phyloP scores from a whole-genome alignment of 2,329 filamentous ascomycete genomes.

The Akanthomyces dipterigenus region DNA sequence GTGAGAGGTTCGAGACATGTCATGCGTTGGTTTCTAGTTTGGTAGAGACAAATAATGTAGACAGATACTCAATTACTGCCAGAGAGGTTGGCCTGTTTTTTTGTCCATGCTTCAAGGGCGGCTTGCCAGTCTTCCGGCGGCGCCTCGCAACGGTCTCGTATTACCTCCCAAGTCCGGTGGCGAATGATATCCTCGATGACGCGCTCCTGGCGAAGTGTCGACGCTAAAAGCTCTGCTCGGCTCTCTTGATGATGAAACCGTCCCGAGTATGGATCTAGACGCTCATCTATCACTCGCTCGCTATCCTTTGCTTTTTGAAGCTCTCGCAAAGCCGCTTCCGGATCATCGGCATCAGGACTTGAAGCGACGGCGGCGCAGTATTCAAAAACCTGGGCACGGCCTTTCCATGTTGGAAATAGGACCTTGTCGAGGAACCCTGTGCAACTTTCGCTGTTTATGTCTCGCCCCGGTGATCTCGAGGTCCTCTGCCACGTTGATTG shows the following conservation, averaged over 20 bases:
- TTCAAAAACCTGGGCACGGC: constrained; percentile 71
- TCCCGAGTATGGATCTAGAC: constrained; percentile 84
- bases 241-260: constrained; percentile 75
- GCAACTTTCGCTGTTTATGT: constrained; percentile 59
- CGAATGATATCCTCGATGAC: constrained; percentile 74
- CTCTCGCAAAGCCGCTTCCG: constrained; percentile 63
- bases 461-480: constrained; percentile 40
- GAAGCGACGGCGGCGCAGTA: constrained; percentile 89
- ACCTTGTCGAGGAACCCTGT: constrained; percentile 66
- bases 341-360: constrained; percentile 79
- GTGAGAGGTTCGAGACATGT: neutral
- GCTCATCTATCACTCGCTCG: constrained; percentile 74
- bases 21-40: neutral
- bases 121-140: constrained; percentile 55
- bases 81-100: constrained; percentile 6
- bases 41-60: neutral
- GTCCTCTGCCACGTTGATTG: constrained; percentile 62
- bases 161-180: constrained; percentile 70
- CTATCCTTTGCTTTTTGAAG: constrained; percentile 63
- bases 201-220: constrained; percentile 65
- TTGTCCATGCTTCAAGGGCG: constrained; percentile 56
- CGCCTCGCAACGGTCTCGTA: constrained; percentile 67
- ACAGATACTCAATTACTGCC: neutral
- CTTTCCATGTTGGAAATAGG: constrained; percentile 84
- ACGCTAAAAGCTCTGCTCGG: constrained; percentile 72